phyloP scores from a whole-genome alignment of 805 yeast genomes.

The Zygoascus biomembranicola region DNA sequence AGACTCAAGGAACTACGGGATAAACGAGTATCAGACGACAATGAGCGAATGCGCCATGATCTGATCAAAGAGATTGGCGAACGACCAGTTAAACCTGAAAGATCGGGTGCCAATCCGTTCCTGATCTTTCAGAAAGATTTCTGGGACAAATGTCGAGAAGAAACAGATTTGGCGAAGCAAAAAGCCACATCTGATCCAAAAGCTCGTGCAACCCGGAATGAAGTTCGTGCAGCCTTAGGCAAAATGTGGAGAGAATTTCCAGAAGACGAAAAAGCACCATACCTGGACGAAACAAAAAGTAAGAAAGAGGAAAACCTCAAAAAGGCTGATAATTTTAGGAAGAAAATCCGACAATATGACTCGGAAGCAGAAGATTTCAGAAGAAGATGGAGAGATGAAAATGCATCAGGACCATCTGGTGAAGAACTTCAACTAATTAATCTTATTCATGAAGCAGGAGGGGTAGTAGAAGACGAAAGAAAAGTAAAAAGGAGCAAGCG shows the following conservation, averaged over 20 bases:
- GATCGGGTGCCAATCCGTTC: constrained; percentile 34
- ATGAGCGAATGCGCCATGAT: constrained; percentile 28
- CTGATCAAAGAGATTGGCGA: constrained; percentile 31
- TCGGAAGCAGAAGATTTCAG: constrained; percentile 31
- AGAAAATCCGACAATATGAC: constrained; percentile 27
- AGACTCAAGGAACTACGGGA: constrained; percentile 22
- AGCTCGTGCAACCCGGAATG: constrained; percentile 30
- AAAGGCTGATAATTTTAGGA: constrained; percentile 26
- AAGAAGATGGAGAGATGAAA: constrained; percentile 31
- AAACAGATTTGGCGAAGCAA: constrained; percentile 28
- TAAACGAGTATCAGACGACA: constrained; percentile 24
- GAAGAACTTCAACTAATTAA: constrained; percentile 21
- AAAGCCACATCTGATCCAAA: constrained; percentile 23
- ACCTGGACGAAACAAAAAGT: constrained; percentile 27
- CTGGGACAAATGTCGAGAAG: constrained; percentile 33
- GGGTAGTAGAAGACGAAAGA: background rate
- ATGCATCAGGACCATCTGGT: constrained; percentile 24
- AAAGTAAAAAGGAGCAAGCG: background rate
- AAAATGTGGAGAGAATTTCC: constrained; percentile 34
- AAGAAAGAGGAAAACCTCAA: constrained; percentile 29
- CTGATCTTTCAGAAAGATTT: constrained; percentile 33
- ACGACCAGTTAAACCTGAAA: constrained; percentile 31
- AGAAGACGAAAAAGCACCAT: constrained; percentile 30
- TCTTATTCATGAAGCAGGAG: constrained; percentile 9
- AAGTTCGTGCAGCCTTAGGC: constrained; percentile 33